Base-by-base conservation (phyloP, 225 moss, liverwort and hornwort species). In the Rhytidiadelphus loreus region DNA sequence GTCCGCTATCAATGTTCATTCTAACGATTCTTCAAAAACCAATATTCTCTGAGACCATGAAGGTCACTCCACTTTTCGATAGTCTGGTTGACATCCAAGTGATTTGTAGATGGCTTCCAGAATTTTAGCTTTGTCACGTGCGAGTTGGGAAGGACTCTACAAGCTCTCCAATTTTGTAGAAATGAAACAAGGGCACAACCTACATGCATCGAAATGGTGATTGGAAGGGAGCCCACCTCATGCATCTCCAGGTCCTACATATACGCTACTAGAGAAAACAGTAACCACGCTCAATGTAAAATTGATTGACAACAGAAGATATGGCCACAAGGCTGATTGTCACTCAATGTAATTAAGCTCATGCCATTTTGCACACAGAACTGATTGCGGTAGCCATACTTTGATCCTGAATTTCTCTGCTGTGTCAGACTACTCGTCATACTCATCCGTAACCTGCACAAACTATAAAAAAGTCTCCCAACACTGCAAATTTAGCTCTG, bases 121-220 rank as follows among this genome's bases (percentile, higher is more conserved):
- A 87, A 96, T 95, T 86, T 81, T 96, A 50, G 87, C 77, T 91
- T 96, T 98, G 48, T 98, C 96, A 41, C 93, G 65, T 20, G 35
- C 10, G 93, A 64, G 98, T 97, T 44, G 96, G 86, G 82, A 98
- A 97, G 23, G 95, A 94, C 80, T 96, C 95, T 37, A 97, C 95
- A 77, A 98, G 94, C 86, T 95, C 87, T 82, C 94, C 97, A 80
- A 92, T 92, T 89, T 98, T 97, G 91, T 97, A 98, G 70, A 98
- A 96, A 75, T 96, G 96, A 81, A 98, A 98, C 76, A 98, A 85
- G 24, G 98, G 96, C 55, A 98, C 98, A 64, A 95, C 93, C 98
- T 96, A 84, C 86, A 82, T 20, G 62, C 64, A 87, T 66, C 21
- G 26, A 79, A 56, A 68, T 16, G 85, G 57, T 63, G 41, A 64